A percentile compares a stretch with the other conserved stretches of the same genome.
phyloP scores from a whole-genome alignment of 257 asterid species.

The Misopates orontium region DNA sequence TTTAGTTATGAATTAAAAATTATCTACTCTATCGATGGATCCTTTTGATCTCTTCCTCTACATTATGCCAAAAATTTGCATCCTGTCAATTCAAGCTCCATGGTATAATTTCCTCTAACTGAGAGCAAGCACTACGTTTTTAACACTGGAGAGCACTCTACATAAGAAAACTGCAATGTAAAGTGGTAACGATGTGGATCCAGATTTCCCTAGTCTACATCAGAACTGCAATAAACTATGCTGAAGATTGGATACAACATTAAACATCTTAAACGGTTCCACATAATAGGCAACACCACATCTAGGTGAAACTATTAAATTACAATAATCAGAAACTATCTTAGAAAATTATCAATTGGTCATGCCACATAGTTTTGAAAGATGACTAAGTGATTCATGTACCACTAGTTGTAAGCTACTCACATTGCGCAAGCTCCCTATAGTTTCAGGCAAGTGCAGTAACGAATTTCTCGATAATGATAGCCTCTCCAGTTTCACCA shows the following conservation, averaged over 20 bases:
- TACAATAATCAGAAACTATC: background rate
- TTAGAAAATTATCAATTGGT: background rate
- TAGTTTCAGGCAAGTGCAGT: conserved; percentile 73
- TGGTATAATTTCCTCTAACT: no score
- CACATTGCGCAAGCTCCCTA: conserved; percentile 99
- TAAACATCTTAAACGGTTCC: background rate
- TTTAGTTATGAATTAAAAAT: background rate
- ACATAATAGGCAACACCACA: background rate
- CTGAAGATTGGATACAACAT: background rate
- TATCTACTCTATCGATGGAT: background rate
- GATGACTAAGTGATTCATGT: background rate
- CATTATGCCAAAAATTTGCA: background rate
- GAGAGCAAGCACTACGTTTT: background rate
- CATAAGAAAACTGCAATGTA: background rate
- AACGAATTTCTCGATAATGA: conserved; percentile 72
- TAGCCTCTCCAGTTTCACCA: conserved; percentile 90
- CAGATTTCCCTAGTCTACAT: no score
- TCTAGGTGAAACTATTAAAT: background rate
- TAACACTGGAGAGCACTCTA: background rate
- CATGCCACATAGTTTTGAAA: background rate
- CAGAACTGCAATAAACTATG: background rate
- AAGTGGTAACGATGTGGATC: background rate
- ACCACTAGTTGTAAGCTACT: conserved; percentile 35
- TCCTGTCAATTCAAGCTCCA: background rate
- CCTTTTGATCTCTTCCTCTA: background rate